Conservation (phyloP, 371 early-diverging fungal species). For the Mucor plumbeus region DNA sequence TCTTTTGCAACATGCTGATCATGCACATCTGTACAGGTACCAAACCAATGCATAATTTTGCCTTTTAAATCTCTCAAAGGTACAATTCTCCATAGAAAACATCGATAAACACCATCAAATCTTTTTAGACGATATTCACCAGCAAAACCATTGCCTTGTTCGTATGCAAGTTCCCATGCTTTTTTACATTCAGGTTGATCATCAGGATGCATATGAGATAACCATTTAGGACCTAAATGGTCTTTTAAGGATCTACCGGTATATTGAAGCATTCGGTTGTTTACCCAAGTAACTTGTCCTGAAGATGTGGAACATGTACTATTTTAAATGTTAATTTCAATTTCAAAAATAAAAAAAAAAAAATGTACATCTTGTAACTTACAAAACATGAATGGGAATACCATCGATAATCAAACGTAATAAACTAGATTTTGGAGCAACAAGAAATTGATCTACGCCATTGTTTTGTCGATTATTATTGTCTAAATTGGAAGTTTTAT, state of each 20-base stretch:
- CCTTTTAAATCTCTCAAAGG: constrained; percentile 65
- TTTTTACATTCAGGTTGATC: constrained; percentile 53
- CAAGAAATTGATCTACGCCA: constrained; percentile 39
- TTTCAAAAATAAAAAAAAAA: constrained; percentile 1
- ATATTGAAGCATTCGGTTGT: constrained; percentile 63
- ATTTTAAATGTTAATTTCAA: not conserved
- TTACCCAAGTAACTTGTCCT: constrained; percentile 70
- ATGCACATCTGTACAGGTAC: constrained; percentile 66
- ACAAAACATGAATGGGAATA: constrained; percentile 70
- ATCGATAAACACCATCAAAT: constrained; percentile 67
- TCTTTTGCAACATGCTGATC: constrained; percentile 66
- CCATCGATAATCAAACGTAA: constrained; percentile 67
- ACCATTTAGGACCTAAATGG: constrained; percentile 61
- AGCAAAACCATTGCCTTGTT: constrained; percentile 62
- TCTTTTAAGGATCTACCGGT: constrained; percentile 52
- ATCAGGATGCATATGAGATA: constrained; percentile 63
- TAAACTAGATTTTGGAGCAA: constrained; percentile 58
- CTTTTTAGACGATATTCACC: constrained; percentile 64
- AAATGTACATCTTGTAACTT: constrained; percentile 32
- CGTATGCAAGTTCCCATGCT: constrained; percentile 60
- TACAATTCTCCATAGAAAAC: constrained; percentile 65
- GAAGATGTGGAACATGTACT: constrained; percentile 62
- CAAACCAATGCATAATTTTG: constrained; percentile 67
- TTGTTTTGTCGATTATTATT: not conserved
- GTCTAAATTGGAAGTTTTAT: constrained; percentile 7